phyloP scores from a whole-genome alignment of 2,329 filamentous ascomycete genomes.

The Microdochium nivale region DNA sequence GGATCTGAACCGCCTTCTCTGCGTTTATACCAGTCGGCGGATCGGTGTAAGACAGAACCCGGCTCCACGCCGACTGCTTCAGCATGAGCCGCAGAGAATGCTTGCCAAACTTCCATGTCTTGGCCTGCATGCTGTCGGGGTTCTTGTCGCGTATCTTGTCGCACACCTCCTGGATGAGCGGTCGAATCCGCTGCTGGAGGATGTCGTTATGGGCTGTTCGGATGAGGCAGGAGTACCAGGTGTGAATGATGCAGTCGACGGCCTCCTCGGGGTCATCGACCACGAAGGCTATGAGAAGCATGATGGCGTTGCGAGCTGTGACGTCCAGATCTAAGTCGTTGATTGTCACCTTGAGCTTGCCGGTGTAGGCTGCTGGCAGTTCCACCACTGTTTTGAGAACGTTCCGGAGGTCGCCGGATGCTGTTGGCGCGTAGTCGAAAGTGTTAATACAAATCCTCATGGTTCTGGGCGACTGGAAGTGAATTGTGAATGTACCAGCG shows the following conservation, averaged over 20 bases:
- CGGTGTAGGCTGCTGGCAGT: not conserved
- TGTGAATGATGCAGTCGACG: not conserved
- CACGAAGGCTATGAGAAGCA: not conserved
- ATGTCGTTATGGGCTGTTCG: not conserved
- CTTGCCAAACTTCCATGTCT: not conserved
- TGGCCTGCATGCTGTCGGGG: not conserved
- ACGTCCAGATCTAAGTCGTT: not conserved
- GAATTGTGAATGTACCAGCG: too few relatives aligned
- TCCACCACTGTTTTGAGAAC: not conserved
- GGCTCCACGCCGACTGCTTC: constrained; percentile 19
- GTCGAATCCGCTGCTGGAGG: not conserved
- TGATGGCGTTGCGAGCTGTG: not conserved
- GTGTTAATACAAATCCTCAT: too few relatives aligned
- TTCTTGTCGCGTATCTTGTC: not conserved
- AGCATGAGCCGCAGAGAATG: constrained; percentile 15
- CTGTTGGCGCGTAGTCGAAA: too few relatives aligned
- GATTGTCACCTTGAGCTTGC: not conserved
- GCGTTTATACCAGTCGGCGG: constrained; percentile 14
- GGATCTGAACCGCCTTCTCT: constrained; percentile 12
- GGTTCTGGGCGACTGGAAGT: too few relatives aligned
- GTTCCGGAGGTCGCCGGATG: not conserved
- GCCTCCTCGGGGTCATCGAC: not conserved
- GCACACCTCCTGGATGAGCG: not conserved
- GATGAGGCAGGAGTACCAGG: not conserved
- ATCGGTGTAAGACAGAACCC: constrained; percentile 15